Percentiles rank a stretch among this genome's conserved stretches.
Conservation (phyloP, 106 monocot species). For the Allium sativum region DNA sequence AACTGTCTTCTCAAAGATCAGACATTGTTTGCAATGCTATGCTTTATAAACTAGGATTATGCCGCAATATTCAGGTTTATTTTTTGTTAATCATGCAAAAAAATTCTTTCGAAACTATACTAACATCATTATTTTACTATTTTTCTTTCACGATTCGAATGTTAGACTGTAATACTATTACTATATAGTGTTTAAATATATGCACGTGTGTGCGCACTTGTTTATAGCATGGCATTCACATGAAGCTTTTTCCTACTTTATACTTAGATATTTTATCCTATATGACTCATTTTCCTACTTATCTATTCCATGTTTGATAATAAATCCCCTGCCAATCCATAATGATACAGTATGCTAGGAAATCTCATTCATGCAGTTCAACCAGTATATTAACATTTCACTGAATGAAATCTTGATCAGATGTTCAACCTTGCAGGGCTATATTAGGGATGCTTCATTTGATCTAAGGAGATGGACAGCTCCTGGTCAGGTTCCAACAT, state of each 20-base stretch:
- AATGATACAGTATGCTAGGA: not conserved
- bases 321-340: too few relatives aligned
- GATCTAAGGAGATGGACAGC: constrained; percentile 85
- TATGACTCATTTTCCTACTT: too few relatives aligned
- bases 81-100: not conserved
- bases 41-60: constrained; percentile 59
- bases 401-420: not conserved
- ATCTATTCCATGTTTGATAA: too few relatives aligned
- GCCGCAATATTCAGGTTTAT: constrained; percentile 62
- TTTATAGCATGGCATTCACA: too few relatives aligned
- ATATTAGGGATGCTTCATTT: constrained; percentile 86
- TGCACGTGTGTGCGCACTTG: too few relatives aligned
- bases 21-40: constrained; percentile 62
- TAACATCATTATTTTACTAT: not conserved
- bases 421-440: constrained; percentile 33
- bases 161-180: too few relatives aligned
- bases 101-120: not conserved
- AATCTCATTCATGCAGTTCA: not conserved
- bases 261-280: too few relatives aligned
- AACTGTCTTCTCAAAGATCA: constrained; percentile 48
- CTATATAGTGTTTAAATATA: too few relatives aligned
- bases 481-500: constrained; percentile 67
- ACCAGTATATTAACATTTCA: not conserved
- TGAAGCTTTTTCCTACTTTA: too few relatives aligned
- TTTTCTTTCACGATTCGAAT: not conserved